These are phyloP conservation scores for Fomitopsis serialis DNA, from an alignment of 768 basidiomycete genomes.

Conservation along the genomic window DNA sequence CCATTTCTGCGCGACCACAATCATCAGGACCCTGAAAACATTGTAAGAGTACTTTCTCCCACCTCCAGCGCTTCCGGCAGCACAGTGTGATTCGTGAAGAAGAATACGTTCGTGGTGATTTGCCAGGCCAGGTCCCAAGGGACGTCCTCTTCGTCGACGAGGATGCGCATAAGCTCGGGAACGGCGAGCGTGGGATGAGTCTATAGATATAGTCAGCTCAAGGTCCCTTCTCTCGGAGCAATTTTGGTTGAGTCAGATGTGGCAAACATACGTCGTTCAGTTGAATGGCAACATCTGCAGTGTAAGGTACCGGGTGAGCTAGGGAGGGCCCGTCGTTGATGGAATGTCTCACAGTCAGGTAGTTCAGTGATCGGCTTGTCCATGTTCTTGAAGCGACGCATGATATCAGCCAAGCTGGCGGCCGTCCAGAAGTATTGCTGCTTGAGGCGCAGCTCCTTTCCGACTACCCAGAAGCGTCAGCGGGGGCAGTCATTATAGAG, in stretches of 20 bases:
- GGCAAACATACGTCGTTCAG: conserved; percentile 71
- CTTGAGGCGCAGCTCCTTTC: conserved; percentile 86
- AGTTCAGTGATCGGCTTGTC: conserved; percentile 76
- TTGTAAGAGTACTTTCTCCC: too few relatives aligned
- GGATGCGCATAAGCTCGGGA: conserved; percentile 89
- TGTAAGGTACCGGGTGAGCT: background rate
- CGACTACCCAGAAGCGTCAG: conserved; percentile 39
- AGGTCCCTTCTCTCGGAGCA: background rate
- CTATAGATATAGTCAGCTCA: conserved; percentile 29
- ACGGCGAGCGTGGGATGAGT: conserved; percentile 96
- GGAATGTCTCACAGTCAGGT: conserved; percentile 59
- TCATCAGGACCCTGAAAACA: too few relatives aligned
- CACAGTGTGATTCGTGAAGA: conserved; percentile 95
- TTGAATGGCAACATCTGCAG: conserved; percentile 80
- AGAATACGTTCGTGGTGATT: conserved; percentile 86
- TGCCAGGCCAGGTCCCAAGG: conserved; percentile 83
- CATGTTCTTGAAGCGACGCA: conserved; percentile 89
- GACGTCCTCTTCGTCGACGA: conserved; percentile 88
- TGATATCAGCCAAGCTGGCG: conserved; percentile 82
- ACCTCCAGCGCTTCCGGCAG: conserved; percentile 80
- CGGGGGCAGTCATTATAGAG: background rate
- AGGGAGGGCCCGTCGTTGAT: background rate
- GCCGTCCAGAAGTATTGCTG: conserved; percentile 98
- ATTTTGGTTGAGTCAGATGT: background rate
- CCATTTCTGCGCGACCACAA: conserved; percentile 66